These are phyloP conservation scores for Geotrichum phurueaensis DNA, from an alignment of 1,139 yeast genomes.

Conservation along the genomic window DNA sequence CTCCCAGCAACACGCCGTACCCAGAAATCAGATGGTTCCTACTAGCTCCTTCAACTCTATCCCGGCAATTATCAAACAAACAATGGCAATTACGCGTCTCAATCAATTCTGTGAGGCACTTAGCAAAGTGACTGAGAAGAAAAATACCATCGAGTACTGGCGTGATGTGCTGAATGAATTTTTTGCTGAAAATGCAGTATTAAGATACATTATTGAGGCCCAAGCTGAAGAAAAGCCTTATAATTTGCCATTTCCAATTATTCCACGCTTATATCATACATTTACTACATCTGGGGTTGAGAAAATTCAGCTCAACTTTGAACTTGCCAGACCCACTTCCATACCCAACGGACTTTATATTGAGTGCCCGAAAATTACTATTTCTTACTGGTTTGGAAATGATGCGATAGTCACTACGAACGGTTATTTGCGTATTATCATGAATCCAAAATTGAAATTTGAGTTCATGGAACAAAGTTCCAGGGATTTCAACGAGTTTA, in stretches of 20 bases:
- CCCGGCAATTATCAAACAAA: not conserved
- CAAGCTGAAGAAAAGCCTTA: conserved; percentile 49
- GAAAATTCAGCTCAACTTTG: conserved; percentile 53
- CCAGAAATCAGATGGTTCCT: conserved; percentile 25
- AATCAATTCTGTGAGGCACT: conserved; percentile 39
- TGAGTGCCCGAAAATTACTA: conserved; percentile 51
- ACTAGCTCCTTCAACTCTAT: not conserved
- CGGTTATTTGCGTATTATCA: conserved; percentile 54
- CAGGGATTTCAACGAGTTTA: conserved; percentile 36
- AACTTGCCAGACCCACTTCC: conserved; percentile 58
- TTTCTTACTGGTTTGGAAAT: conserved; percentile 57
- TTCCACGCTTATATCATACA: conserved; percentile 60
- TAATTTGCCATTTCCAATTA: conserved; percentile 57
- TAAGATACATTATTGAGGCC: conserved; percentile 41
- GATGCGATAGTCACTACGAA: conserved; percentile 60
- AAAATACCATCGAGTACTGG: conserved; percentile 45
- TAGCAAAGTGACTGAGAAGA: conserved; percentile 36
- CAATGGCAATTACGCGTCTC: conserved; percentile 10
- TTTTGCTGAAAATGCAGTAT: conserved; percentile 45
- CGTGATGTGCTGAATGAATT: conserved; percentile 43
- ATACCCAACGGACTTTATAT: conserved; percentile 61
- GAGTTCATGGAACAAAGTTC: conserved; percentile 66
- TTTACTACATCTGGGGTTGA: conserved; percentile 49
- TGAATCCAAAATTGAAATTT: conserved; percentile 56
- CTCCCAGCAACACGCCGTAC: conserved; percentile 11